phyloP scores from a whole-genome alignment of 2,329 filamentous ascomycete species.

The Xylariomycetidae sp. region DNA sequence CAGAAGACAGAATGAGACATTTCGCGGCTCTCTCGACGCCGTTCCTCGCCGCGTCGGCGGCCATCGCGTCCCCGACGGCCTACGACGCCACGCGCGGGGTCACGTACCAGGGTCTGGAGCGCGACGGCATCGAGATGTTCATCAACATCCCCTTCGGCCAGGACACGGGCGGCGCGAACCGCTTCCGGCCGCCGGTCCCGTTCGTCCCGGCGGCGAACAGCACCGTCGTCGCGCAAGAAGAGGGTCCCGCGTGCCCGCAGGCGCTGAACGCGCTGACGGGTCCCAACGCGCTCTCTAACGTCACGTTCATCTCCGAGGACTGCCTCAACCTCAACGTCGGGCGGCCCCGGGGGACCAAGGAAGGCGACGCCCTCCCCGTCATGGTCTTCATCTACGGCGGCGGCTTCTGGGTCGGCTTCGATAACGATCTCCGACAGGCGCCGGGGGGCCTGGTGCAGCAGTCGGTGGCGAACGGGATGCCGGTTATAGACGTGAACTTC shows the following conservation, averaged over 20 bases:
- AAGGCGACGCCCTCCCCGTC: slow-evolving; percentile 22
- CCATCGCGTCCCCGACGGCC: too few species aligned
- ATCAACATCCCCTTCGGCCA: neutral
- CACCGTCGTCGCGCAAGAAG: too few species aligned
- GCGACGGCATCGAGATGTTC: slow-evolving; percentile 3
- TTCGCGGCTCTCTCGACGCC: too few species aligned
- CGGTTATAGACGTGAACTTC: slow-evolving; percentile 21
- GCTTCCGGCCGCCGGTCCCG: neutral
- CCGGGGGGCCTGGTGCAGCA: slow-evolving; percentile 37
- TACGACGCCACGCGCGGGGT: neutral
- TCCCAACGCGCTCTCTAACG: neutral
- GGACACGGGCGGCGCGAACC: slow-evolving; percentile 1
- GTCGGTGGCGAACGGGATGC: slow-evolving; percentile 32
- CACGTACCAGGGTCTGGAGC: neutral
- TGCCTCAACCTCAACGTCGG: slow-evolving; percentile 26
- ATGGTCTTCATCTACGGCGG: slow-evolving; percentile 26
- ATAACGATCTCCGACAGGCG: slow-evolving; percentile 22
- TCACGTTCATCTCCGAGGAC: slow-evolving; percentile 20
- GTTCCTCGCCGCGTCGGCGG: too few species aligned
- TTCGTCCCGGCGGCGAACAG: too few species aligned
- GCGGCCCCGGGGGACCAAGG: slow-evolving; percentile 18
- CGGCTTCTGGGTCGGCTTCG: slow-evolving; percentile 19
- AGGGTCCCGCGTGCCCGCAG: too few species aligned
- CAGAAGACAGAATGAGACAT: too few species aligned
- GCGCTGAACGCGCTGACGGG: too few species aligned